Percentiles rank a stretch among this genome's conserved stretches.
Conservation (phyloP, 306 rosid species). For the Rosa lucieae region DNA sequence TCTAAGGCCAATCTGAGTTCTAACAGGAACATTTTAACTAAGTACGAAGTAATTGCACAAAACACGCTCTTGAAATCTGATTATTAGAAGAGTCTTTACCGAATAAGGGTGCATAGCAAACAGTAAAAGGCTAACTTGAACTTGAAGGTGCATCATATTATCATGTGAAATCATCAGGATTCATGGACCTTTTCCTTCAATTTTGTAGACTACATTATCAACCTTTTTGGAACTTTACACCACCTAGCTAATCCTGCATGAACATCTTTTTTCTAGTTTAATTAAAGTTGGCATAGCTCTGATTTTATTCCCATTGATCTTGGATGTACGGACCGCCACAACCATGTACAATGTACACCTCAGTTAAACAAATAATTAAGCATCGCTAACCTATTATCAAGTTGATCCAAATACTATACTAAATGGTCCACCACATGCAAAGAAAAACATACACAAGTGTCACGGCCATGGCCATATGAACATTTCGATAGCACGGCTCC, state of each 20-base stretch:
- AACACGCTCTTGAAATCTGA: neutral
- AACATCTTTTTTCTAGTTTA: neutral
- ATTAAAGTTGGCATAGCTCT: neutral
- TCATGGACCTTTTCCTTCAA: conserved; percentile 4
- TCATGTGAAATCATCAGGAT: conserved; percentile 40
- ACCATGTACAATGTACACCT: neutral
- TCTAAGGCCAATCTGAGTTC: neutral
- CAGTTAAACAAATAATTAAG: neutral
- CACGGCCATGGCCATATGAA: neutral
- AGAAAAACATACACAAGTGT: neutral
- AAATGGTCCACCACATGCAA: neutral
- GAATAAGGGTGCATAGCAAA: too few species aligned
- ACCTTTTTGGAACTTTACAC: neutral
- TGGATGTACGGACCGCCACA: conserved; percentile 12
- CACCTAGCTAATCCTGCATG: neutral
- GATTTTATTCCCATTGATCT: neutral
- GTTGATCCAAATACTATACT: neutral
- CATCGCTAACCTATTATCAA: neutral
- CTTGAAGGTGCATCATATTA: conserved; percentile 13
- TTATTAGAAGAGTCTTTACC: neutral
- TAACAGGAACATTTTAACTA: neutral
- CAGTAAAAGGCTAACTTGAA: conserved; percentile 25
- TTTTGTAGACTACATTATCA: neutral
- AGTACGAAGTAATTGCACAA: neutral
- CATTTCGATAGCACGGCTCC: neutral